These are phyloP conservation scores for Pseudonectria foliicola DNA, from an alignment of 2,329 filamentous ascomycete species.

Conservation along the genomic window DNA sequence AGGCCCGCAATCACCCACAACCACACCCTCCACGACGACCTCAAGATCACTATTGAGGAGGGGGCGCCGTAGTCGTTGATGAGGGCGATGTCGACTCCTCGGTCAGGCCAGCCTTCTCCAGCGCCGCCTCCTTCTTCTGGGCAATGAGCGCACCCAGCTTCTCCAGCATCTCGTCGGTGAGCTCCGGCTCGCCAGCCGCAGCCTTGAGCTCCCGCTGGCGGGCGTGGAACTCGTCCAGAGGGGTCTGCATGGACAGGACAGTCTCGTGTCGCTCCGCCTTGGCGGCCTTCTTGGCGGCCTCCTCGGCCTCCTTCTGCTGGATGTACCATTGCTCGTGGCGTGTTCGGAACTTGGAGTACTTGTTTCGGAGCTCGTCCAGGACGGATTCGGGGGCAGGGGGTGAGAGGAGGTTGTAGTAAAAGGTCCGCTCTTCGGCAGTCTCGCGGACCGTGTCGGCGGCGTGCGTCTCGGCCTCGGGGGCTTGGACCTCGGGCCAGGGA, in stretches of 20 bases:
- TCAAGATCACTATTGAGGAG: conserved; percentile 11
- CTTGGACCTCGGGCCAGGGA: conserved; percentile 62
- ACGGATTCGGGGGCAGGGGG: conserved; percentile 74
- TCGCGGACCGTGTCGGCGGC: conserved; percentile 66
- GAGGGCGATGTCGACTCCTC: conserved; percentile 21
- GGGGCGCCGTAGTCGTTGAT: conserved; percentile 9
- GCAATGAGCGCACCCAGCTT: conserved; percentile 57
- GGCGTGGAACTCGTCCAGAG: conserved; percentile 53
- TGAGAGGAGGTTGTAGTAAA: conserved; percentile 67
- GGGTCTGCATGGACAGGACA: conserved; percentile 41
- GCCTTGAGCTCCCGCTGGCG: conserved; percentile 44
- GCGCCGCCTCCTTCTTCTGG: conserved; percentile 38
- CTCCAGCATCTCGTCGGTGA: conserved; percentile 52
- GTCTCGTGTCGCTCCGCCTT: conserved; percentile 29
- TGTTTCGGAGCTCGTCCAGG: conserved; percentile 78
- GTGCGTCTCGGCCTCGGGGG: conserved; percentile 45
- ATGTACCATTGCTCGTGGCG: conserved; percentile 72
- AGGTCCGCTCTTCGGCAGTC: conserved; percentile 67
- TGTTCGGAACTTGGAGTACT: conserved; percentile 74
- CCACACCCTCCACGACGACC: conserved; percentile 2
- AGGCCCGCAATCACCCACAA: conserved; percentile 11
- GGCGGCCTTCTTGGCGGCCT: conserved; percentile 35
- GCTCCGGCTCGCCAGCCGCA: conserved; percentile 46
- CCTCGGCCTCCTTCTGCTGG: conserved; percentile 54
- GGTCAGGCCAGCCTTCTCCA: conserved; percentile 32